A percentile compares a stretch with the other conserved stretches of the same genome.
Evolutionary conservation across 331 rosid genomes (phyloP).

Genomic region (Cydonia oblonga): DNA sequence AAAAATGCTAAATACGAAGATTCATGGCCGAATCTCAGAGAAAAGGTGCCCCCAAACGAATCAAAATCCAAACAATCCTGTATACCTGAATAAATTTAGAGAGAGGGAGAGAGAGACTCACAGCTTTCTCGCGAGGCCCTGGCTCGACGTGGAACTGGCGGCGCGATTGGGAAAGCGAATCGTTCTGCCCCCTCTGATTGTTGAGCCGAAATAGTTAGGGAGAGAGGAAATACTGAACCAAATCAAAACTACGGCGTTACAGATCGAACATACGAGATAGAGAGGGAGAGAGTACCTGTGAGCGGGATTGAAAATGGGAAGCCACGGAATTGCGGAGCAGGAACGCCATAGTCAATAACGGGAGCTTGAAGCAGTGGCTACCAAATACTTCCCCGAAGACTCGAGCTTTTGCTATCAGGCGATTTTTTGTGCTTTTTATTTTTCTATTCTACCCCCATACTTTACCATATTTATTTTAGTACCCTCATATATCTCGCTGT

Average conservation of each 20-base stretch:
- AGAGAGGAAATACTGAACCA: neutral
- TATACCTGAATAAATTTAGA: neutral
- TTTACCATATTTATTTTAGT: neutral
- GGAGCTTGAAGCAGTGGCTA: neutral
- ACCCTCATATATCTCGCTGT: no score
- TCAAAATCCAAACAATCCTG: neutral
- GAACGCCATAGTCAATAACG: conserved; percentile 45
- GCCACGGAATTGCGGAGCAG: conserved; percentile 44
- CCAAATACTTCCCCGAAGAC: neutral
- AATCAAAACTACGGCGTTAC: neutral
- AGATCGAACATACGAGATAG: neutral
- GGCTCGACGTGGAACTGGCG: conserved; percentile 67
- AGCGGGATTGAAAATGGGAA: conserved; percentile 49
- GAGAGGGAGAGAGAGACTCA: conserved; percentile 16
- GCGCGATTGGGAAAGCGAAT: conserved; percentile 33
- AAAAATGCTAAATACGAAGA: neutral
- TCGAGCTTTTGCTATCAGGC: neutral
- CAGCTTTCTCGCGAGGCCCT: conserved; percentile 89
- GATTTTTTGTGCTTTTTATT: neutral
- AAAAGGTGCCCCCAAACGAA: neutral
- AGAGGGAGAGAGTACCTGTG: conserved; percentile 28
- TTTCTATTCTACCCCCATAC: neutral
- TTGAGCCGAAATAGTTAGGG: neutral
- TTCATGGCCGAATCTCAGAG: neutral
- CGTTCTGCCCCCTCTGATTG: conserved; percentile 32